Evolutionary conservation across 768 basidiomycete genomes (phyloP).

Genomic region (Leccinum obscurum): DNA sequence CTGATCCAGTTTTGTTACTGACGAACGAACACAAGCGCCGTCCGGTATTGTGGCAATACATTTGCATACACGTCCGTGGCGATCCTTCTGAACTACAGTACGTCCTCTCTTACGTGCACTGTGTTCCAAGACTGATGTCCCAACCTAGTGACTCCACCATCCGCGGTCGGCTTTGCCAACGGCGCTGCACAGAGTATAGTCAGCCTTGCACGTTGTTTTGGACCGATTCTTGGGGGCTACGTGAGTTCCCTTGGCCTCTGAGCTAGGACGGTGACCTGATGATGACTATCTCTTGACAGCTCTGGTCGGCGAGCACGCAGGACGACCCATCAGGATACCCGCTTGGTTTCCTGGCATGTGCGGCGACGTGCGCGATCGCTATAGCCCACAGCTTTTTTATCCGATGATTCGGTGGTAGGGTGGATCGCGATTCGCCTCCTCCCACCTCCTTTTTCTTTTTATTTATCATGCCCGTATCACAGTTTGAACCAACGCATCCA

Average conservation of each 20-base stretch:
- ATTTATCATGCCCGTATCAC: not conserved
- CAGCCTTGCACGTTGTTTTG: slow-evolving; percentile 88
- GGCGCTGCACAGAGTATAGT: slow-evolving; percentile 96
- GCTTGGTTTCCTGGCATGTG: slow-evolving; percentile 70
- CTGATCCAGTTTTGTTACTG: not conserved
- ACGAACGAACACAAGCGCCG: slow-evolving; percentile 50
- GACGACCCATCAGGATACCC: slow-evolving; percentile 71
- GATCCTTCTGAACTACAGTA: slow-evolving; percentile 85
- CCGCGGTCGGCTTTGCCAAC: slow-evolving; percentile 87
- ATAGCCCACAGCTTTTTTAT: slow-evolving; percentile 76
- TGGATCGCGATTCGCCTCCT: not conserved
- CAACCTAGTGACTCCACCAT: slow-evolving; percentile 81
- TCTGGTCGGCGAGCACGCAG: slow-evolving; percentile 74
- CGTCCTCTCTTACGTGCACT: slow-evolving; percentile 15
- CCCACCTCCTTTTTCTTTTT: not conserved
- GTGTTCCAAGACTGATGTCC: not conserved
- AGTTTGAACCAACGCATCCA: not conserved
- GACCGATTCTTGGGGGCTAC: slow-evolving; percentile 82
- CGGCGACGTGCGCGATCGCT: slow-evolving; percentile 58
- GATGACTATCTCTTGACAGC: slow-evolving; percentile 35
- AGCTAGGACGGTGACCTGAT: slow-evolving; percentile 1
- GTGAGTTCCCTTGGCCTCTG: slow-evolving; percentile 38
- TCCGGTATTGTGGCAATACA: slow-evolving; percentile 85
- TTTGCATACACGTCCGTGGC: slow-evolving; percentile 91
- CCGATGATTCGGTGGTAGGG: slow-evolving; percentile 54